Evolutionary conservation across 2,329 filamentous ascomycete genomes (phyloP), one percentile per base, ranked within the genome.

Genomic region (Aspergillus japonicus): DNA sequence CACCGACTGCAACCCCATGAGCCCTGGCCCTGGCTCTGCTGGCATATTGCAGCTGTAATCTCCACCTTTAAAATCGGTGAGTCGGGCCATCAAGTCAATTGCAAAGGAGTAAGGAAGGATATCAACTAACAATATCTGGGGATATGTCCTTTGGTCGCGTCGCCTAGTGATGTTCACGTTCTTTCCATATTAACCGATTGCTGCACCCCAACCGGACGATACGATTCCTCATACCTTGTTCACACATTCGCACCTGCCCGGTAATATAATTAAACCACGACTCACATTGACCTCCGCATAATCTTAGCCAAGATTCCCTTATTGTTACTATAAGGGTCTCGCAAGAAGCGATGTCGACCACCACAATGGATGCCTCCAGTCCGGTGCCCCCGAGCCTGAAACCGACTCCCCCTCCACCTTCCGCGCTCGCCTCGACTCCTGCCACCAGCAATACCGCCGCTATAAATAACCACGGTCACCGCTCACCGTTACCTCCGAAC

Each of bases 401-500:
- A 16, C 16, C 39, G 3, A 19, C 39, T 44, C 16, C 39, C 14
- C 5, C 24, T 50, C 24, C 14, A 2, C 48, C 14, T 16, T 44
- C 50, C 35, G 50, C 39, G 3, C 39, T n/a, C 6, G 14, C 39
- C 39, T 12, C 65, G 66, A 1, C 65, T 67, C n/a, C 59, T 66
- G 21, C 63, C 61, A 10, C 57, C 62, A 2, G 61, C 58, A 10
- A 49, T 66, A 5, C 61, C 49, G 33, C 56, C 19, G 16, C 12
- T 33, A 44, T 44, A 66, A n/a, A 19, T 44, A 44, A 10, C 55
- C 62, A 1, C 47, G 33, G 33, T 29, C 58, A 7, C 63, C 66
- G 3, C 63, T 70, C 16, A 19, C 63, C 54, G 31, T 53, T 29
- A 59, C 71, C 5, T 64, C 68, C 42, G 74, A 75, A 57, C 66